Evolutionary conservation across 768 basidiomycete species (phyloP).

Genomic region (Leccinum aurantiacum): DNA sequence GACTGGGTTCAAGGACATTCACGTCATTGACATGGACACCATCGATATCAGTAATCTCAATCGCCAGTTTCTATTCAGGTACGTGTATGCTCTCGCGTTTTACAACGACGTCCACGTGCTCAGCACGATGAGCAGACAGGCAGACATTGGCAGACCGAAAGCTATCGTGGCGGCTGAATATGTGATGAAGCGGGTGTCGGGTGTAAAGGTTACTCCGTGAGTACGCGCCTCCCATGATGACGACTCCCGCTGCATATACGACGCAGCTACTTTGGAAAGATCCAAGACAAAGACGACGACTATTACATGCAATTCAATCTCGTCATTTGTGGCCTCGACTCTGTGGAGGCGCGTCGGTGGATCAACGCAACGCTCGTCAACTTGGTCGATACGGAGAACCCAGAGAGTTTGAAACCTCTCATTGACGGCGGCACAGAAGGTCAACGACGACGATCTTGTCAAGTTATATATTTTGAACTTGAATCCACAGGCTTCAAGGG

Average conservation of each 20-base stretch:
- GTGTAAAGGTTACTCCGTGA: constrained; percentile 95
- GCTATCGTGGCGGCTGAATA: constrained; percentile 94
- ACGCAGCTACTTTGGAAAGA: constrained; percentile 89
- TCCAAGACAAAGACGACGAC: constrained; percentile 93
- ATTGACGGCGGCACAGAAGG: constrained; percentile 99
- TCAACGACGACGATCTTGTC: constrained; percentile 27
- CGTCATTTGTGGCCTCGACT: constrained; percentile 96
- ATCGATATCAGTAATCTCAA: constrained; percentile 99
- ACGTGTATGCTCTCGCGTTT: constrained; percentile 10
- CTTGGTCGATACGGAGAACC: constrained; percentile 89
- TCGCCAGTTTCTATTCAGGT: constrained; percentile 97
- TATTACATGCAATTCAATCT: constrained; percentile 98
- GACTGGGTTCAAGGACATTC: constrained; percentile 96
- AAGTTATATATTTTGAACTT: not conserved
- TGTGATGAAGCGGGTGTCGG: constrained; percentile 94
- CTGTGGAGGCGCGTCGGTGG: constrained; percentile 96
- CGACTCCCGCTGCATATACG: constrained; percentile 11
- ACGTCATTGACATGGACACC: constrained; percentile 99
- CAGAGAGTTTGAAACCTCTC: constrained; percentile 91
- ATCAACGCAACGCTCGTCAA: constrained; percentile 98
- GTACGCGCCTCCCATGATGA: constrained; percentile 30
- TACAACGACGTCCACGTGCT: not conserved
- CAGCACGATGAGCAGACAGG: constrained; percentile 48
- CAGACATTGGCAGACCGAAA: constrained; percentile 93
- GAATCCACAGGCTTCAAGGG: constrained; percentile 85